Evolutionary conservation across 495 filamentous ascomycete genomes (phyloP), one percentile per base, ranked within the genome.

Genomic region (Friedmanniomyces simplex): DNA sequence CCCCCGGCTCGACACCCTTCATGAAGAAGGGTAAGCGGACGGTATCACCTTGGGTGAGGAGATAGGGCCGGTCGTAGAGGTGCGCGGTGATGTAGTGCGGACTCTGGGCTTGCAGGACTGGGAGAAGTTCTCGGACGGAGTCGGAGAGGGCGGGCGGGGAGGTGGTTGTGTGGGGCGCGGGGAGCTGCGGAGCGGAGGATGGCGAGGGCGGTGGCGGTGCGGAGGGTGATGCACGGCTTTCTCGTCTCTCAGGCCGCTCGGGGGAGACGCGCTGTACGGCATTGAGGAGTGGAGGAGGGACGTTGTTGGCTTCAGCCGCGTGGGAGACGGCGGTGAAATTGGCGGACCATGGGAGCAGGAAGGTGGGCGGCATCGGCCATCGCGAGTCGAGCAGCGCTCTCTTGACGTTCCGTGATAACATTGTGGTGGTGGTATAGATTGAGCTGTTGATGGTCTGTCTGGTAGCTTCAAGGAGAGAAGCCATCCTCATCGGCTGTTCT

Each of bases 21-120:
- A 97, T 89, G 61, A 80, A 80, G 79, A 97, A 97, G n/a, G 93
- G 94, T 42, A 98, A 82, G n/a, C 89, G 88, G 1, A 98, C 63
- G 39, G 77, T 78, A 69, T 97, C 93, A 59, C 93, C 94, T 34
- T 71, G 73, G 0, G 89, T 97, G 60, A 97, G 79, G 5, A 97
- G 89, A 79, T 95, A 98, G 18, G 90, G 89, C 20, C 78, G 78
- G 3, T 82, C 85, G 74, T 98, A 89, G 65, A 98, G 82, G 72
- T 93, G 88, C 11, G 86, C 77, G 25, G 83, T 86, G 58, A 93
- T 81, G 78, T 94, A 98, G 79, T 95, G 89, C 0, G 81, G 76
- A 10, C 81, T 77, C 71, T 98, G 93, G 39, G 83, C 75, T 58
- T 77, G 76, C 39, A 98, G 82, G 57, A 88, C 76, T 2, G 91